A percentile compares a stretch with the other conserved stretches of the same genome.
Evolutionary conservation across 192 early-diverging fungal genomes (phyloP).

Genomic region (Podila horticola): DNA sequence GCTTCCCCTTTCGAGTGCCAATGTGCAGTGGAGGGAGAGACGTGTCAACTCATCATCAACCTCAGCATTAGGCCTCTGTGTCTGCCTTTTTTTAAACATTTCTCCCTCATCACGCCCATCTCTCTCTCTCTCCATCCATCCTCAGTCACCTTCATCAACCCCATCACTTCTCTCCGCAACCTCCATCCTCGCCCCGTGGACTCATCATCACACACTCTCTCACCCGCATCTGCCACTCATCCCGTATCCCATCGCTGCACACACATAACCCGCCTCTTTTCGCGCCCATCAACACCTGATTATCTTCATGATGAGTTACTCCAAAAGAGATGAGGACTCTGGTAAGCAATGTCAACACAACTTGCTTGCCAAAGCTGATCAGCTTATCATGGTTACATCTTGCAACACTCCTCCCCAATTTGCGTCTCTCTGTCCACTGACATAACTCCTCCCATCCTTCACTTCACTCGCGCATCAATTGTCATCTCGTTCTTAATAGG

Average conservation of each 20-base stretch:
- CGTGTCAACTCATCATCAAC: too few species aligned
- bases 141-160: not conserved
- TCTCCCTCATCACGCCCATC: not conserved
- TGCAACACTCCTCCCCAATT: not conserved
- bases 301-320: constrained; percentile 62
- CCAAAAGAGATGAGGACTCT: constrained; percentile 77
- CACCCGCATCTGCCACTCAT: not conserved
- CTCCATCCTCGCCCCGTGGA: not conserved
- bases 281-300: not conserved
- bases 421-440: too few species aligned
- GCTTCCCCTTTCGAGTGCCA: too few species aligned
- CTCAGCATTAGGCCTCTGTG: not conserved
- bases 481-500: constrained; percentile 44
- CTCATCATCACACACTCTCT: not conserved
- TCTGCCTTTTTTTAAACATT: not conserved
- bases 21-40: too few species aligned
- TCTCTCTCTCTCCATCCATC: not conserved
- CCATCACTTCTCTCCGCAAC: not conserved
- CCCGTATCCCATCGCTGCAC: not conserved
- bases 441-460: too few species aligned
- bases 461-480: too few species aligned
- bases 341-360: constrained; percentile 49
- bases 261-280: not conserved
- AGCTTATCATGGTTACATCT: not conserved
- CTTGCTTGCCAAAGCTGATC: not conserved